Base-by-base conservation (phyloP, 2,329 filamentous ascomycete species). In the Pyrenophora seminiperda region DNA sequence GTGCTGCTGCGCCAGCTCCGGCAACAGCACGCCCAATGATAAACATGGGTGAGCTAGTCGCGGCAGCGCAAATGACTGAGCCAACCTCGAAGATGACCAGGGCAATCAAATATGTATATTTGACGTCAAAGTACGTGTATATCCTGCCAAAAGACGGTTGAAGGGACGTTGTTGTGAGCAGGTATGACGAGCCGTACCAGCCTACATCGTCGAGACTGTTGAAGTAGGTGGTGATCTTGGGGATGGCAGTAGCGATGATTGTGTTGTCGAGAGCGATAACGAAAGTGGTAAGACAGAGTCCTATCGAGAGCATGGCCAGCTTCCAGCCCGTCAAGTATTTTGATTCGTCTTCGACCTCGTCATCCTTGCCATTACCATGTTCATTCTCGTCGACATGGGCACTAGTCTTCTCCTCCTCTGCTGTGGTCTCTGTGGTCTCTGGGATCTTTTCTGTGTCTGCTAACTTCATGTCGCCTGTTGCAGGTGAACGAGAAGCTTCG, bases 61-160 rank as follows among this genome's bases (percentile, higher is more conserved):
- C 77, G 0, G 41, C 75, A 55, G 46, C 83, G 53, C 82, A 85
- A n/a, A 86, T 65, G 3, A 81, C 56, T 0, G 79, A 82, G 2
- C 83, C 83, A 0, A 83, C 17, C 44, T 77, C 74, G 53, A 78
- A 78, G 15, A 77, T 59, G 1, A 72, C n/a, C 20, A 85, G 72
- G 34, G 76, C 67, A 47, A 74, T 67, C 4, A 84, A 70, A 61
- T 80, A 85, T 1, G 75, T 75, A 41, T 72, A 79, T 58, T 79
- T 80, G 50, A 83, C 74, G 10, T 77, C 71, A 56, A 83, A 84
- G 65, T 80, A 82, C 41, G 82, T 85, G 6, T 83, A 88, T 2
- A 86, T 82, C 70, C 80, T 80, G 19, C 77, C 80, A 33, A 75
- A 80, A 1, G 75, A 75, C 4, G 77, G 77, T 48, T 79, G 77